A percentile compares a stretch with the other conserved stretches of the same genome.
Evolutionary conservation across 139 green algal species (phyloP).

Genomic region (Tetradesmus obliquus): DNA sequence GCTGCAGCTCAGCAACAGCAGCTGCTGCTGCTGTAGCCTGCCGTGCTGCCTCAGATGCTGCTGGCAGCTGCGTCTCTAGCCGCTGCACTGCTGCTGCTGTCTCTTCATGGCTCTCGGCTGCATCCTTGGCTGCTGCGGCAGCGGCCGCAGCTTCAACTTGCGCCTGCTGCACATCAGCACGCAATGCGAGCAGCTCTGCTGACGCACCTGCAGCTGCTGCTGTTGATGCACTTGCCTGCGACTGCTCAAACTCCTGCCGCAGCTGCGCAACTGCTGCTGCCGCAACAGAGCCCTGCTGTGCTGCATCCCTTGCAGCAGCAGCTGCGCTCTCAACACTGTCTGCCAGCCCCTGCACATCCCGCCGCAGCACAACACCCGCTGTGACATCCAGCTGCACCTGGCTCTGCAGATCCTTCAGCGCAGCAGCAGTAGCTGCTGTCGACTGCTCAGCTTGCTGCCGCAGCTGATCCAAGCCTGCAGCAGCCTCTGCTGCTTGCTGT

Average conservation of each 20-base stretch:
- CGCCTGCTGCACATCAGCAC: background rate
- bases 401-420: background rate
- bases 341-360: background rate
- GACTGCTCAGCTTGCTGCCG: background rate
- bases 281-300: background rate
- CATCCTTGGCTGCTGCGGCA: background rate
- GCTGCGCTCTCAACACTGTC: background rate
- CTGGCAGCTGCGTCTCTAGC: background rate
- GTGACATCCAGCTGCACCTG: background rate
- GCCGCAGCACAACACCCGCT: background rate
- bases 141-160: background rate
- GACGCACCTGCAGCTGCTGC: background rate
- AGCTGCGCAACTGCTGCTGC: background rate
- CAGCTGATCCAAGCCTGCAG: background rate
- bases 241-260: background rate
- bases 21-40: background rate
- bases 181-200: background rate
- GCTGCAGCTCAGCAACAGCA: constrained; percentile 1
- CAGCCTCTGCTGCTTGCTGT: background rate
- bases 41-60: background rate
- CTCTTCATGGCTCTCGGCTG: background rate
- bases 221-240: background rate
- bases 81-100: background rate
- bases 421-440: background rate
- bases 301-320: background rate